phyloP scores from a whole-genome alignment of 495 filamentous ascomycete genomes.

The Trichoderma parareesei region DNA sequence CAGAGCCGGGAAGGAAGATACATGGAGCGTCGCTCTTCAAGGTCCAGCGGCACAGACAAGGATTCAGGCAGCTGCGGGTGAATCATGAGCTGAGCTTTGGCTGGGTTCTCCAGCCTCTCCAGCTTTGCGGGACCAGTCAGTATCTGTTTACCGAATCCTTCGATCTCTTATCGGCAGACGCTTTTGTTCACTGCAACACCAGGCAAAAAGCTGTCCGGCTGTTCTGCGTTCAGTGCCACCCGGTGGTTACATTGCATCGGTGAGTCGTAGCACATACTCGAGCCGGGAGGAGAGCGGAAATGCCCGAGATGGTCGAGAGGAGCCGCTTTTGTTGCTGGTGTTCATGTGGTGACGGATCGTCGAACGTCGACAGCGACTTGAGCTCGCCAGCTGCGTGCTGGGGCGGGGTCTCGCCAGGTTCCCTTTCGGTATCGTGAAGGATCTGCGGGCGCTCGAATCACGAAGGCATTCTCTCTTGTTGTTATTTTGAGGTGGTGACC shows the following conservation, averaged over 20 bases:
- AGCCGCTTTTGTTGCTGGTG: no score
- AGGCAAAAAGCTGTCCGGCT: background rate
- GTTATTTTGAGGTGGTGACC: background rate
- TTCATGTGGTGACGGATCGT: no score
- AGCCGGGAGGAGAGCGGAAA: background rate
- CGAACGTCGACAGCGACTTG: no score
- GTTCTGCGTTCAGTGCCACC: background rate
- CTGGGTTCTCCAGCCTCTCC: background rate
- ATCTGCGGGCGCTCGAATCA: background rate
- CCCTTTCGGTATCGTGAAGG: no score
- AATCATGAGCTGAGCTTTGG: background rate
- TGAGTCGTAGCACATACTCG: background rate
- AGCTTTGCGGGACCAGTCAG: background rate
- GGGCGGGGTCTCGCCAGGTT: no score
- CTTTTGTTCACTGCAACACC: background rate
- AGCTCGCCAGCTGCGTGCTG: no score
- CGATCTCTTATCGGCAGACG: background rate
- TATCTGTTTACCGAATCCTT: slow-evolving; percentile 2
- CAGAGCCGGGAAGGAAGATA: background rate
- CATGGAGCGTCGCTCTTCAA: no score
- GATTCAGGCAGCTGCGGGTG: background rate
- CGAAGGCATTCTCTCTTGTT: background rate
- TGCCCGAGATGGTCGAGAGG: background rate
- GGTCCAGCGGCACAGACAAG: background rate
- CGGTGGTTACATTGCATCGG: background rate